Conservation (phyloP, 140 eudicot genomes). For the Bidens hawaiensis region DNA sequence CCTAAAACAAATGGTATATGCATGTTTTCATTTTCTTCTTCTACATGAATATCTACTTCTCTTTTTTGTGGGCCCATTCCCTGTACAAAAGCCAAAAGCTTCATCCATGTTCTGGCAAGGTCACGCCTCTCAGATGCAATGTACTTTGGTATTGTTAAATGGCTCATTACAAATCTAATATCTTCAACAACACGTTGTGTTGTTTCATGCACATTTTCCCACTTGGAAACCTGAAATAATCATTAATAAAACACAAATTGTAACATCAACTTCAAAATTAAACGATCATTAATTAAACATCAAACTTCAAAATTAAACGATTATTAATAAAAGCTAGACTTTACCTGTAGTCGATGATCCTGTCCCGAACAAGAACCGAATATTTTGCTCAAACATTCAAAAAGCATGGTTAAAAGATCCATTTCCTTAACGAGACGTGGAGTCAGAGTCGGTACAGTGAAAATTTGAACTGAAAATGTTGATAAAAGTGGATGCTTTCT, state of each 20-base stretch:
- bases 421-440: constrained; percentile 91
- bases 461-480: constrained; percentile 85
- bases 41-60: constrained; percentile 77
- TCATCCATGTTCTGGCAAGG: constrained; percentile 69
- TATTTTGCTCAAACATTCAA: constrained; percentile 70
- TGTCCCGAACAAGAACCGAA: constrained; percentile 66
- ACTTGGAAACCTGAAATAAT: constrained; percentile 62
- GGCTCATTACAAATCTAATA: constrained; percentile 93
- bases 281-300: no score
- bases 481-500: constrained; percentile 67
- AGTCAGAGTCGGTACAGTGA: constrained; percentile 91
- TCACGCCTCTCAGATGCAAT: constrained; percentile 60
- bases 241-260: background rate
- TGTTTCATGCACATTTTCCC: constrained; percentile 76
- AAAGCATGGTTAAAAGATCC: constrained; percentile 65
- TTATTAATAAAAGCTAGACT: background rate
- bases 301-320: background rate
- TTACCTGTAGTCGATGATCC: constrained; percentile 81
- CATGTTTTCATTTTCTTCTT: constrained; percentile 79
- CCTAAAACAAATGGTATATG: constrained; percentile 79
- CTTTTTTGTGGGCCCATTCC: constrained; percentile 95
- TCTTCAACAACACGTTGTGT: constrained; percentile 87
- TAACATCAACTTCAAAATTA: constrained; percentile 1
- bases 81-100: constrained; percentile 79
- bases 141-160: constrained; percentile 62